These are phyloP conservation scores for Adansonia rubrostipa DNA, from an alignment of 441 rosid genomes.

Conservation along the genomic window DNA sequence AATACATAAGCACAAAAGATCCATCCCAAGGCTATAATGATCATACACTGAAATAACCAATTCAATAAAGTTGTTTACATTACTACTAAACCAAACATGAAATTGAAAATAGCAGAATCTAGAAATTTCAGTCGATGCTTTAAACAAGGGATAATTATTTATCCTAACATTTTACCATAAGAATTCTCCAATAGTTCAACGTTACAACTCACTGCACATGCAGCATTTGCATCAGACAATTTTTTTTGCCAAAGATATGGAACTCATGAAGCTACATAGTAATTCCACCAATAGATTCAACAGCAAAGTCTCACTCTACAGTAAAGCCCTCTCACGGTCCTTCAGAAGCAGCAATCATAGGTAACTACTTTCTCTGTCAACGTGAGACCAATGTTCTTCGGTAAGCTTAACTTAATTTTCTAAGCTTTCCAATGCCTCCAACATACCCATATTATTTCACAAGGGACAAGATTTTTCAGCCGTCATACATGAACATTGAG, in stretches of 20 bases:
- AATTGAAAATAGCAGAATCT: not conserved
- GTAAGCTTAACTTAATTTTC: not conserved
- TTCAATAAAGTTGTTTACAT: not conserved
- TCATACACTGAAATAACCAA: not conserved
- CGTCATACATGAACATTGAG: not conserved
- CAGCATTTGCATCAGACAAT: not conserved
- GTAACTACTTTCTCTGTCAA: not conserved
- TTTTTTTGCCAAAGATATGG: not conserved
- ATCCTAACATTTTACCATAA: conserved; percentile 1
- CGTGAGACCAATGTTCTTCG: not conserved
- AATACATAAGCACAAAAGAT: not conserved
- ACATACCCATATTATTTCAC: not conserved
- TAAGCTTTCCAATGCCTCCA: not conserved
- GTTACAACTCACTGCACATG: not conserved
- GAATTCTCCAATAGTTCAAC: not conserved
- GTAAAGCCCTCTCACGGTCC: not conserved
- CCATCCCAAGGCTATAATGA: not conserved
- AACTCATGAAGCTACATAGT: not conserved
- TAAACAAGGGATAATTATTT: not conserved
- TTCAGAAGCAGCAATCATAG: not conserved
- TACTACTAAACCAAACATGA: not conserved
- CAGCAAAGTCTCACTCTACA: not conserved
- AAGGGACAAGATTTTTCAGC: not conserved
- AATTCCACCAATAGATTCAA: not conserved
- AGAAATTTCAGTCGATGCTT: not conserved